Evolutionary conservation across 2,329 filamentous ascomycete species (phyloP).

Genomic region (Rhynchosporium secalis): DNA sequence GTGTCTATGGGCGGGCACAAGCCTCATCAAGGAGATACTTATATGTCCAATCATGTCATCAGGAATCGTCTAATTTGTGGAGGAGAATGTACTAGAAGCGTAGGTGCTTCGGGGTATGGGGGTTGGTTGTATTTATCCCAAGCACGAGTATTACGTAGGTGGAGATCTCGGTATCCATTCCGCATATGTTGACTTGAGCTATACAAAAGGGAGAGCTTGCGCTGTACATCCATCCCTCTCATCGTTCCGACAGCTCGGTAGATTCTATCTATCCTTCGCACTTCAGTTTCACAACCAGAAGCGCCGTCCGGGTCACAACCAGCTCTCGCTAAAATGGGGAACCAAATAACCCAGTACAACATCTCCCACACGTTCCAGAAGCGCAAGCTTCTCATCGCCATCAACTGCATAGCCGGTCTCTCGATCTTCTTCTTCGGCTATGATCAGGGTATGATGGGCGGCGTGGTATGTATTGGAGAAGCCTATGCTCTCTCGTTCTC

Average conservation of each 20-base stretch:
- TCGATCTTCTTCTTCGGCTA: conserved; percentile 53
- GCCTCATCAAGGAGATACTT: too few relatives aligned
- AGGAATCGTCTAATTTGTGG: too few relatives aligned
- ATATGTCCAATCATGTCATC: too few relatives aligned
- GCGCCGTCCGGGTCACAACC: too few relatives aligned
- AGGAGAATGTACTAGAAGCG: too few relatives aligned
- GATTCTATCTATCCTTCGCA: not conserved
- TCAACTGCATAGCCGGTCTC: conserved; percentile 63
- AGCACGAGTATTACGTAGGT: not conserved
- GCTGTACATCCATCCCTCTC: not conserved
- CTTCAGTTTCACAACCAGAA: too few relatives aligned
- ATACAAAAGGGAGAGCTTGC: not conserved
- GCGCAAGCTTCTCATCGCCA: conserved; percentile 55
- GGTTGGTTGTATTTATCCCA: too few relatives aligned
- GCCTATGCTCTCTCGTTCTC: too few relatives aligned
- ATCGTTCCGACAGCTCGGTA: not conserved
- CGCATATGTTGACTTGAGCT: not conserved
- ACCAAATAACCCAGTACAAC: conserved; percentile 41
- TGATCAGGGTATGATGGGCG: conserved; percentile 52
- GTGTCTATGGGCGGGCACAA: too few relatives aligned
- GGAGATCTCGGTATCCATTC: not conserved
- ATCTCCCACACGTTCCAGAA: conserved; percentile 57
- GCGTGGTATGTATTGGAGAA: conserved; percentile 44
- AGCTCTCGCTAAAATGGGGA: conserved; percentile 20
- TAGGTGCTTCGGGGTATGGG: not conserved